phyloP scores from a whole-genome alignment of 176 grass and related monocot genomes.

The Sorghum bicolor region Sorghum_bicolor_NCBIv3 NC_012874.2:349501-350000 shows the following conservation, averaged over 20 bases:
- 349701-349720: background rate
- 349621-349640: background rate
- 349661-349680: background rate
- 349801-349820: conserved; percentile 60
- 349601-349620: background rate
- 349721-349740: conserved; percentile 76
- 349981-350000: background rate
- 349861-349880: conserved; percentile 82
- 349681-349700: background rate
- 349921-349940: conserved; percentile 88
- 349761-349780: conserved; percentile 56
- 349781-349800: conserved; percentile 87
- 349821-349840: conserved; percentile 67
- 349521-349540: background rate
- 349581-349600: background rate
- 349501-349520: background rate
- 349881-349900: conserved; percentile 70
- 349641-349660: background rate
- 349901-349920: conserved; percentile 79
- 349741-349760: conserved; percentile 62
- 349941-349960: conserved; percentile 43
- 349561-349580: background rate
- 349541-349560: background rate
- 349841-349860: conserved; percentile 79
- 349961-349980: background rate